phyloP scores from a whole-genome alignment of 2,329 filamentous ascomycete species.

The Zymoseptoria brevis region DNA sequence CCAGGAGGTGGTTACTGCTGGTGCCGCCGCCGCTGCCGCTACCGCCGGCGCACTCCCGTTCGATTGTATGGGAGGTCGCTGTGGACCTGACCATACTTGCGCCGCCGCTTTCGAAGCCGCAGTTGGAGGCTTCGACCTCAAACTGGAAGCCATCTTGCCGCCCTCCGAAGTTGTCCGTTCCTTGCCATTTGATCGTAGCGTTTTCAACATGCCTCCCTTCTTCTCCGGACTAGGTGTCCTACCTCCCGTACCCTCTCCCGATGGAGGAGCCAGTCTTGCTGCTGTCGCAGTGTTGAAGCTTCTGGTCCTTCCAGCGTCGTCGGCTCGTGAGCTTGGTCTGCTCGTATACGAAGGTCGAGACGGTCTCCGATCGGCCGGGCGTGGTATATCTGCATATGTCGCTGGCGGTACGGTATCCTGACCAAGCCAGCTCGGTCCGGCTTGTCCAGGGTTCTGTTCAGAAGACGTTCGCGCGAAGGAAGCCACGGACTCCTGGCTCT shows the following conservation, averaged over 20 bases:
- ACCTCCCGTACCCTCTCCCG: constrained; percentile 29
- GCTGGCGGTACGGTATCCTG: constrained; percentile 74
- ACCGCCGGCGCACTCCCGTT: constrained; percentile 2
- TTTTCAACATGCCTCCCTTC: constrained; percentile 47
- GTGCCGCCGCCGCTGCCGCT: constrained; percentile 2
- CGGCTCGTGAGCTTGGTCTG: constrained; percentile 40
- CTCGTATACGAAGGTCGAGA: constrained; percentile 38
- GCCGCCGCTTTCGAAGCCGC: constrained; percentile 56
- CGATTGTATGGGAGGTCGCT: constrained; percentile 12
- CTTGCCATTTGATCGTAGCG: constrained; percentile 24
- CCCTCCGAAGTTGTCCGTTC: constrained; percentile 31
- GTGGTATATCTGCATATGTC: constrained; percentile 72
- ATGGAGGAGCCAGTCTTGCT: constrained; percentile 16
- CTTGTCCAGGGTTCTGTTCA: constrained; percentile 4
- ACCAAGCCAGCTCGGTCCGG: constrained; percentile 57
- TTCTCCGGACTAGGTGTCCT: constrained; percentile 57
- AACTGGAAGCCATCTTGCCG: constrained; percentile 38
- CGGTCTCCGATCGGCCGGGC: constrained; percentile 34
- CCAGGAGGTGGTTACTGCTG: constrained; percentile 18
- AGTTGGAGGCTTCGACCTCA: constrained; percentile 41
- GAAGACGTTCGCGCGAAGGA: constrained; percentile 7
- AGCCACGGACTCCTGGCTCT: constrained; percentile 20
- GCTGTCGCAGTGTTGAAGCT: constrained; percentile 15
- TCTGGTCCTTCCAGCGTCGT: constrained; percentile 19
- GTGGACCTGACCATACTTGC: constrained; percentile 47